Base-by-base conservation (phyloP, 1,139 yeast genomes). In the Sugiyamaella grinbergsii region DNA sequence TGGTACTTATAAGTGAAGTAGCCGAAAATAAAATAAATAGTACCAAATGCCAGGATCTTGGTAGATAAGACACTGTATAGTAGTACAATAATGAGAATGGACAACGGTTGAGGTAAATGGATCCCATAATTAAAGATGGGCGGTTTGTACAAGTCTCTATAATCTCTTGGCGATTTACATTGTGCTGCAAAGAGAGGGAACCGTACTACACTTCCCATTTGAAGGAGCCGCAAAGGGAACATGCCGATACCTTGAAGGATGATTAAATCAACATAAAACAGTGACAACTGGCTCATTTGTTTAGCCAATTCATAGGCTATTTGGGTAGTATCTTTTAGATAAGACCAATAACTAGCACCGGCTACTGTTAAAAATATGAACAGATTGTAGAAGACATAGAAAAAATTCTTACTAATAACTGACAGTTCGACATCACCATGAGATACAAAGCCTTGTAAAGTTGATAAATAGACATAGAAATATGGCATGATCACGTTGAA, bases 211-310 rank as follows among this genome's bases (percentile, higher is more conserved):
- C 85, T 85, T 1, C 96, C 95, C 23, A 82, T 69, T 61, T 83
- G 77, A 42, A 89, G 70, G 33, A 88, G 69, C 51, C 87, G 80
- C 56, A 86, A 81, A 1, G 96, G 96, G 63, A 85, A 84, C 78
- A 89, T 84, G 1, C 93, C 95, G 36, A 88, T 68, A 0, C 95
- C 96, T 66, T 88, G 96, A 37, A 88, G 75, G 23, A 88, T 76
- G 49, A 88, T 87, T 66, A 88, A 75, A 66, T 88, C 94, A 46
- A 85, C 90, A 67, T 89, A 88, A 66, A 88, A 89, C 51, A 85
- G 71, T 5, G 95, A 84, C 50, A 86, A 75, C 43, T 81, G 79
- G 59, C 82, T 77, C 58, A 88, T 71, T 1, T 93, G 83, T 31
- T 80, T 77, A 0, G 96, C 95, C 53, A 88, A 71, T 56, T 83